Base-by-base conservation (phyloP, 495 filamentous ascomycete genomes). In the Tuber brumale region DNA sequence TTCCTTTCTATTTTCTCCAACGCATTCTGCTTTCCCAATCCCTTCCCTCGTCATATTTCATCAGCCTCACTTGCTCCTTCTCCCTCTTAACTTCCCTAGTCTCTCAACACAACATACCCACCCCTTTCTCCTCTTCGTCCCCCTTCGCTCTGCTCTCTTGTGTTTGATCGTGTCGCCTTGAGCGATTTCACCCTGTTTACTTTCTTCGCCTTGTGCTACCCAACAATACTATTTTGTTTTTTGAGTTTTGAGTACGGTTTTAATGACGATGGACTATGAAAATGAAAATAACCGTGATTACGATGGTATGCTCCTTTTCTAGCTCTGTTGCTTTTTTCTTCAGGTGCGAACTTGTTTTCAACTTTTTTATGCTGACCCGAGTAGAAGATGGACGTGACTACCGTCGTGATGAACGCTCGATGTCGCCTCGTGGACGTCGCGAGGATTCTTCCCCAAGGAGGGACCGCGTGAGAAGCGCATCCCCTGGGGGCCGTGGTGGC, bases 381-480 rank as follows among this genome's bases (percentile, higher is more conserved):
- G 79, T 75, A 72, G 69, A 44, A 43, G 70, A 76, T 73, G 51
- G 41, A 73, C 82, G 82, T 45, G 79, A 81, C 72, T 83, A 76
- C 70, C 80, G 77, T 51, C 79, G 76, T 74, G 80, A 77, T 81
- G 75, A 84, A 74, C 73, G 76, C 57, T 77, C 79, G 44, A 81
- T 82, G 75, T 83, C 83, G 76, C 84, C 84, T 71, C 81, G 79
- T 84, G 76, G 74, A 76, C 93, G 93, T 94, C 81, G 93, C 93
- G 82, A 85, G 85, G 82, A 83, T 75, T 90, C 92, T 81, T 91
- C 92, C 80, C 95, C 92, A 82, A 92, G 89, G 76, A 86, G 89
- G 79, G 89, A 94, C 76, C 92, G 91, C 84, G 90, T 94, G 77
- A 93, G 95, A 84, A 97, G 94, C 87, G 94, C 94, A 76, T 98